phyloP scores from a whole-genome alignment of 257 asterid species.

The Solanum peruvianum region DNA sequence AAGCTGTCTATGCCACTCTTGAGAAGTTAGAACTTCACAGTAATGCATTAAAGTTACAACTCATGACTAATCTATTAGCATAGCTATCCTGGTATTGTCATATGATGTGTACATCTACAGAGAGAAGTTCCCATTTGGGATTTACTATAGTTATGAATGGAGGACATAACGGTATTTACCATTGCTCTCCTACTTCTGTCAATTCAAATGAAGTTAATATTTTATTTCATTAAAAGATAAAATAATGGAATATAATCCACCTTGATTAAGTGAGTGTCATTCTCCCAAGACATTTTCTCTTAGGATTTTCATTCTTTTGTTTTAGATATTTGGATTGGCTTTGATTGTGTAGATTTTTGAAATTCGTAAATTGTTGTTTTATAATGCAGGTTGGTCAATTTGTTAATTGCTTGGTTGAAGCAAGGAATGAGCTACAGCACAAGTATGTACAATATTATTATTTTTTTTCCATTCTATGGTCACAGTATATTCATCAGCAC shows the following conservation, averaged over 20 bases:
- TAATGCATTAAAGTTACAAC: not conserved
- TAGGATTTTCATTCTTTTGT: not conserved
- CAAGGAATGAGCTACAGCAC: slow-evolving; percentile 49
- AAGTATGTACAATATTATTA: slow-evolving; percentile 24
- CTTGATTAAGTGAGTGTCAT: not conserved
- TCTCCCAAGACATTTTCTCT: not conserved
- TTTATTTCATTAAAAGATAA: not conserved
- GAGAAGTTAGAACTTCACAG: not conserved
- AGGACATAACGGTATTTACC: not conserved
- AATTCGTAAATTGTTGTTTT: not conserved
- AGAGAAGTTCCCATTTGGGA: not conserved
- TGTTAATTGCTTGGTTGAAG: slow-evolving; percentile 61
- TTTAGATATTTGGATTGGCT: not conserved
- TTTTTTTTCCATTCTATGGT: not conserved
- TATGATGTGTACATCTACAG: not conserved
- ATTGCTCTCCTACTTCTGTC: not conserved
- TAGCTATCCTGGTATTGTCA: not conserved
- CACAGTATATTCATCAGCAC: not conserved
- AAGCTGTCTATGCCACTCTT: not conserved
- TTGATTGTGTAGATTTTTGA: not conserved
- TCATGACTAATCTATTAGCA: not conserved
- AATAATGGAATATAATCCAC: not conserved
- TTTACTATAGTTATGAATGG: not conserved
- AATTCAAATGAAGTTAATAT: not conserved
- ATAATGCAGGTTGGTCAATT: slow-evolving; percentile 61